Percentiles rank a stretch among this genome's conserved stretches.
phyloP scores from a whole-genome alignment of 148 eudicot genomes.

The Vaccinium macrocarpon region DNA sequence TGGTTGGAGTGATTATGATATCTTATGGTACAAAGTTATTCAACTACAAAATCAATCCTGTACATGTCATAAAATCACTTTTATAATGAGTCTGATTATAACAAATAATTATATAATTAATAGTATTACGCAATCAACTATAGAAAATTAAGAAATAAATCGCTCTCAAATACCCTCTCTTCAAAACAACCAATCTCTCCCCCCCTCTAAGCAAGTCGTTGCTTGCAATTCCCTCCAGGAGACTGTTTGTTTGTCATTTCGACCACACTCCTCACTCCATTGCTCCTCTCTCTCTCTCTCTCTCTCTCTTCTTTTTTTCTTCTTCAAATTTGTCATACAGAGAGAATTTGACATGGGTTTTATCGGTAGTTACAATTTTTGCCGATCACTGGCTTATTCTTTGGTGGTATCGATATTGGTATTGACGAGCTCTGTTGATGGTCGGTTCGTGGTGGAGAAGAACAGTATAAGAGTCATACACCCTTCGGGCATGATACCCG shows the following conservation, averaged over 20 bases:
- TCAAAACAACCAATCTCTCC: not conserved
- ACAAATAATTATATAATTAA: too few relatives aligned
- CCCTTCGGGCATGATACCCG: constrained; percentile 37
- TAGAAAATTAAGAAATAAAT: too few relatives aligned
- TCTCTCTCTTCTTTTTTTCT: not conserved
- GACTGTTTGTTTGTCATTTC: not conserved
- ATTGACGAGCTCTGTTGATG: constrained; percentile 17
- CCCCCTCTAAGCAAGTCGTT: not conserved
- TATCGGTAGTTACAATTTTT: not conserved
- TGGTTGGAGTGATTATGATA: too few relatives aligned
- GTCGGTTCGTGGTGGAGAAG: constrained; percentile 82
- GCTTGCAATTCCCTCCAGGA: not conserved
- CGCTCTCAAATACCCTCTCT: too few relatives aligned
- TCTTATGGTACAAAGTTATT: too few relatives aligned
- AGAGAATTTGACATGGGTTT: not conserved
- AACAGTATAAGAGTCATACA: constrained; percentile 56
- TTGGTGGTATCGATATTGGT: not conserved
- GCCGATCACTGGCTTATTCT: not conserved
- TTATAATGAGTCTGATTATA: too few relatives aligned
- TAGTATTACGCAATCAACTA: too few relatives aligned
- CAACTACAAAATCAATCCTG: too few relatives aligned
- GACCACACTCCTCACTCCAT: not conserved
- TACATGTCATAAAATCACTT: too few relatives aligned
- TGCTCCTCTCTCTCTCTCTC: not conserved
- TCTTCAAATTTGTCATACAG: not conserved